These are phyloP conservation scores for Ambispora gerdemannii DNA, from an alignment of 192 early-diverging fungal species.

Conservation along the genomic window DNA sequence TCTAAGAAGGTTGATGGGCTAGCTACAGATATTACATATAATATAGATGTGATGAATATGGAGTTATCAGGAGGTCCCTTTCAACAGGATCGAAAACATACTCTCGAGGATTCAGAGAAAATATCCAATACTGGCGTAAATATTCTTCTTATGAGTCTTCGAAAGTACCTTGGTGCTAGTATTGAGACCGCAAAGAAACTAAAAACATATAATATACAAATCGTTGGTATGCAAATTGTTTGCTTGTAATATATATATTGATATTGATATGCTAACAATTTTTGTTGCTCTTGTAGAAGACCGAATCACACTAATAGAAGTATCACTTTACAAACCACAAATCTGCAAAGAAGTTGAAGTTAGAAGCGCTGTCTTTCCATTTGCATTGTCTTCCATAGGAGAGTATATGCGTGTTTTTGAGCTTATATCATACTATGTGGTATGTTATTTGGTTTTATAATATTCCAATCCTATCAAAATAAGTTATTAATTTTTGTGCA, in stretches of 20 bases:
- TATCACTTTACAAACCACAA: conserved; percentile 22
- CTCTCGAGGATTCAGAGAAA: conserved; percentile 19
- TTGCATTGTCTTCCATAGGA: conserved; percentile 22
- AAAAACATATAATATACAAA: conserved; percentile 26
- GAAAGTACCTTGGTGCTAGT: conserved; percentile 21
- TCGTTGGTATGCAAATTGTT: conserved; percentile 26
- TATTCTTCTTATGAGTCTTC: conserved; percentile 17
- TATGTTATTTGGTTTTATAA: conserved; percentile 3
- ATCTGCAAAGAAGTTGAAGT: conserved; percentile 29
- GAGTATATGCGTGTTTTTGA: conserved; percentile 27
- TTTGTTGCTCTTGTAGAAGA: conserved; percentile 26
- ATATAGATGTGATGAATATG: conserved; percentile 22
- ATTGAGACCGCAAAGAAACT: conserved; percentile 18
- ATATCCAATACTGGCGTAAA: conserved; percentile 11
- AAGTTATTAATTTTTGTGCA: conserved; percentile 29
- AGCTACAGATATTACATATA: conserved; percentile 23
- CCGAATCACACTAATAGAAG: conserved; percentile 23
- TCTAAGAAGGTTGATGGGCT: conserved; percentile 22
- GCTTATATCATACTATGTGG: conserved; percentile 9
- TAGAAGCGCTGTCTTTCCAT: conserved; percentile 23
- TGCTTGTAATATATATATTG: conserved; percentile 18
- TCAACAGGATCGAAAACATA: conserved; percentile 20
- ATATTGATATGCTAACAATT: conserved; percentile 17
- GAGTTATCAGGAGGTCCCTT: conserved; percentile 12
- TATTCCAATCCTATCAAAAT: conserved; percentile 14